phyloP scores from a whole-genome alignment of 305 asterid species.

The Galium porrigens region DNA sequence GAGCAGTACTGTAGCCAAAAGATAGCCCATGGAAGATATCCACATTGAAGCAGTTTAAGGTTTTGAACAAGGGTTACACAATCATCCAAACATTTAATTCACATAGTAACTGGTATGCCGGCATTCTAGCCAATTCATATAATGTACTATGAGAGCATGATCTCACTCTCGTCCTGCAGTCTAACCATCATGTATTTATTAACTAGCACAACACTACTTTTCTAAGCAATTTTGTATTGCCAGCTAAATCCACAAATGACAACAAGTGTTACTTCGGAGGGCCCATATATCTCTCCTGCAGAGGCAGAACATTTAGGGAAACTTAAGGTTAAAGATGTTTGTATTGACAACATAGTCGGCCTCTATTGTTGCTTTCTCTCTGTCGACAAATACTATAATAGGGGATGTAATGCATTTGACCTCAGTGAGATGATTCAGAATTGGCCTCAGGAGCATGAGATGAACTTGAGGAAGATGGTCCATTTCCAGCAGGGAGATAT shows the following conservation, averaged over 20 bases:
- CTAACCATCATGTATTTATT: background rate
- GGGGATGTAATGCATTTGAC: constrained; percentile 14
- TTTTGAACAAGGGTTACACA: background rate
- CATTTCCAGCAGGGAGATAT: constrained; percentile 44
- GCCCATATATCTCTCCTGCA: constrained; percentile 29
- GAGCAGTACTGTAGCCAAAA: background rate
- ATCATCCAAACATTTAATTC: background rate
- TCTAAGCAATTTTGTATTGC: constrained; percentile 18
- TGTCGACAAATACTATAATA: constrained; percentile 1
- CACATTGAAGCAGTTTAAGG: background rate
- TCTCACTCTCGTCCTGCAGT: background rate
- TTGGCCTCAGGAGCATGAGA: constrained; percentile 26
- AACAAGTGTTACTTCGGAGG: constrained; percentile 17
- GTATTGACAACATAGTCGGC: constrained; percentile 30
- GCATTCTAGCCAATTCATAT: background rate
- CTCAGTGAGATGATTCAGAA: constrained; percentile 18
- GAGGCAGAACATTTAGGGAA: constrained; percentile 13
- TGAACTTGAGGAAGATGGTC: constrained; percentile 26
- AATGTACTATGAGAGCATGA: background rate
- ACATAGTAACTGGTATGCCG: background rate
- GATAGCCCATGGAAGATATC: no score
- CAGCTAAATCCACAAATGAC: constrained; percentile 16
- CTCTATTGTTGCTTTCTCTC: constrained; percentile 25
- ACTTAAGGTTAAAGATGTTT: constrained; percentile 13
- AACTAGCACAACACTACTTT: background rate